These are phyloP conservation scores for Fusarium foetens DNA, from an alignment of 2,329 filamentous ascomycete species.

Conservation along the genomic window DNA sequence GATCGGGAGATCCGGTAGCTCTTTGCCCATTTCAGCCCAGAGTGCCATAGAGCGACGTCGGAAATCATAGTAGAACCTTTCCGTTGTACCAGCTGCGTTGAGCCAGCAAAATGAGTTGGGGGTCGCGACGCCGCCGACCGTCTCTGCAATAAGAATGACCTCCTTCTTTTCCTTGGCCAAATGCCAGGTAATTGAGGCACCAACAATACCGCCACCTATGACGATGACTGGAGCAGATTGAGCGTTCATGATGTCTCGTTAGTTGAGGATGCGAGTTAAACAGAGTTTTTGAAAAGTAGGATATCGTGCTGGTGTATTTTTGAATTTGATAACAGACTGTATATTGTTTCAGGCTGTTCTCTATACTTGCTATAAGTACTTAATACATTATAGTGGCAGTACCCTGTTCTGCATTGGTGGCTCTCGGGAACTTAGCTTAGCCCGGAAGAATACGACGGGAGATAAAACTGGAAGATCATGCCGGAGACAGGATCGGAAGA, in stretches of 20 bases:
- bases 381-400: too few species aligned
- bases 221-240: neutral
- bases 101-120: conserved; percentile 21
- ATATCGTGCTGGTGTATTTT: too few species aligned
- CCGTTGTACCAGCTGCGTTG: conserved; percentile 8
- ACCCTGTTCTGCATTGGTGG: too few species aligned
- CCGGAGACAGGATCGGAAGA: too few species aligned
- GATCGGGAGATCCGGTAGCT: conserved; percentile 13
- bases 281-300: too few species aligned
- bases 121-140: neutral
- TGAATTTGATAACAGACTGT: too few species aligned
- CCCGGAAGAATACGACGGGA: too few species aligned
- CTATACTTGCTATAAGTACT: too few species aligned
- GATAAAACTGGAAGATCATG: too few species aligned
- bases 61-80: conserved; percentile 17
- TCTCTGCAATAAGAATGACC: neutral
- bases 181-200: conserved; percentile 30
- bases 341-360: too few species aligned
- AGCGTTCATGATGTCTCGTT: neutral
- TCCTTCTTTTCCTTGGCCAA: neutral
- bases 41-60: conserved; percentile 14
- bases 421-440: too few species aligned
- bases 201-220: conserved; percentile 25
- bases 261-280: too few species aligned
- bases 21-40: conserved; percentile 13